Percentiles rank a stretch among this genome's conserved stretches.
Evolutionary conservation across 108 stramenopile genomes (phyloP).

Genomic region (Tribonema minus): DNA sequence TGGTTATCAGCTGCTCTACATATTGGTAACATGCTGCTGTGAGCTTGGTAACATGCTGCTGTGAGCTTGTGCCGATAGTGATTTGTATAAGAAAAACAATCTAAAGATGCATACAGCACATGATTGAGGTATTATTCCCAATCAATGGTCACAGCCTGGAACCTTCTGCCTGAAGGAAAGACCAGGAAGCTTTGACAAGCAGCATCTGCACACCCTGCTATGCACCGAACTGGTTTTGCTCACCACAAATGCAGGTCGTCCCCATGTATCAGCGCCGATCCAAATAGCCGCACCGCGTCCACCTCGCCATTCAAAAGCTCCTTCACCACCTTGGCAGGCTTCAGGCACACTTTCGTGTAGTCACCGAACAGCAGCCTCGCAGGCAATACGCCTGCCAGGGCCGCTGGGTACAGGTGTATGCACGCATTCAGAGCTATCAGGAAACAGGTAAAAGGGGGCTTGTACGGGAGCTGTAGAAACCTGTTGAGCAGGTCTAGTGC

Average conservation of each 20-base stretch:
- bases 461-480: not conserved
- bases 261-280: conserved; percentile 51
- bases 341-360: not conserved
- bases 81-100: no score
- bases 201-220: no score
- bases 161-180: no score
- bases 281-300: conserved; percentile 12
- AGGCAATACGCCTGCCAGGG: not conserved
- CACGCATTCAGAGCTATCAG: conserved; percentile 13
- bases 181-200: no score
- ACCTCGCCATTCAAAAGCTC: conserved; percentile 3
- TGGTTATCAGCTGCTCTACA: no score
- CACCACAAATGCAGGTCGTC: conserved; percentile 53
- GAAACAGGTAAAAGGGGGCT: conserved; percentile 13
- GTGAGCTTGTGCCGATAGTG: no score
- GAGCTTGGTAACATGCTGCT: no score
- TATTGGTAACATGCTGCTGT: no score
- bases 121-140: no score
- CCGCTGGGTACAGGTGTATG: conserved; percentile 16
- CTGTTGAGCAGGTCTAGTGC: not conserved
- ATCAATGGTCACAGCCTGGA: no score
- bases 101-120: no score
- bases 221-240: no score
- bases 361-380: not conserved
- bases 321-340: conserved; percentile 1